Percentiles rank a stretch among this genome's conserved stretches.
Evolutionary conservation across 1,139 yeast genomes (phyloP).

Genomic region (Kodamaea ohmeri): DNA sequence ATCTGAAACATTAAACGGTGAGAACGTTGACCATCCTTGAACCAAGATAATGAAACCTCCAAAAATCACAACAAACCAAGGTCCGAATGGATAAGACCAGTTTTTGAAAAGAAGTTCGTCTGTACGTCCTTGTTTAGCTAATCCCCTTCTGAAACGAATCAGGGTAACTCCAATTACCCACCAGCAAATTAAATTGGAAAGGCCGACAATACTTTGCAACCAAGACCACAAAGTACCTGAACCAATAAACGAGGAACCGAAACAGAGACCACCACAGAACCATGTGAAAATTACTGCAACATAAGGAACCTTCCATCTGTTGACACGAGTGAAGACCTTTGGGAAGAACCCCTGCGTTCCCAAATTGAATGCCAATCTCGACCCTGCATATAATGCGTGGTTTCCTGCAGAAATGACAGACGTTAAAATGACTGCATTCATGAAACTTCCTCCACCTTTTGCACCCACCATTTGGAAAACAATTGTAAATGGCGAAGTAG

Average conservation of each 20-base stretch:
- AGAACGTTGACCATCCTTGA: slow-evolving; percentile 52
- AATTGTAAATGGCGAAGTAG: slow-evolving; percentile 65
- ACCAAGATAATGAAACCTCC: slow-evolving; percentile 37
- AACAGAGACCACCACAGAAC: slow-evolving; percentile 42
- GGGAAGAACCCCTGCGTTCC: slow-evolving; percentile 44
- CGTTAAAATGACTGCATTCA: slow-evolving; percentile 45
- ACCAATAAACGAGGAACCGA: slow-evolving; percentile 44
- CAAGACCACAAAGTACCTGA: slow-evolving; percentile 46
- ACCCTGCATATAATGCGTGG: slow-evolving; percentile 45
- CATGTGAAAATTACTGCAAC: slow-evolving; percentile 42
- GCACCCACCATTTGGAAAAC: slow-evolving; percentile 55
- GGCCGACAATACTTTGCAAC: slow-evolving; percentile 45
- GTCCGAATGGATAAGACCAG: slow-evolving; percentile 46
- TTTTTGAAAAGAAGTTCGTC: slow-evolving; percentile 35
- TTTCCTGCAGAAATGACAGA: slow-evolving; percentile 48
- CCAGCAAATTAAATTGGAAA: slow-evolving; percentile 44
- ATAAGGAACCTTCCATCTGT: slow-evolving; percentile 38
- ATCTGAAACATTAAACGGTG: slow-evolving; percentile 40
- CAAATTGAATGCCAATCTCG: slow-evolving; percentile 40
- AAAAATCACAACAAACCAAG: slow-evolving; percentile 36
- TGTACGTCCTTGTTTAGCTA: slow-evolving; percentile 35
- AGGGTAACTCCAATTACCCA: slow-evolving; percentile 40
- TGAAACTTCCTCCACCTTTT: slow-evolving; percentile 42
- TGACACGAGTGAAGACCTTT: slow-evolving; percentile 32
- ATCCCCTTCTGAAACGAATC: slow-evolving; percentile 40